phyloP scores from a whole-genome alignment of 2,329 filamentous ascomycete species.

The Penicillium capsulatum region DNA sequence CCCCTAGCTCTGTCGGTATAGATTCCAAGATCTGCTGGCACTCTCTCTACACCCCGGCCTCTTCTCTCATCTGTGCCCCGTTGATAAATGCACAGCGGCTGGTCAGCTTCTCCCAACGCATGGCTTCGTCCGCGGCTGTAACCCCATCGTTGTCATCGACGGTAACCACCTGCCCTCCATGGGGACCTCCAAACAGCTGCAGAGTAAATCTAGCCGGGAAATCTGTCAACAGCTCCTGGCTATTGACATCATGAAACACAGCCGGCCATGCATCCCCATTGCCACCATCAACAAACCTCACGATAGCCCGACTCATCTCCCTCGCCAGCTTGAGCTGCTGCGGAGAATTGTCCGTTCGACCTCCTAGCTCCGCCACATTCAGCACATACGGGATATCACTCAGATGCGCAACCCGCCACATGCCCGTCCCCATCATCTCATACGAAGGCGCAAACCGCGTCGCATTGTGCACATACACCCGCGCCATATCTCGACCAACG shows the following conservation, averaged over 20 bases:
- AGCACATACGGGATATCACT: constrained; percentile 35
- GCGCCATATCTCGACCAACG: constrained; percentile 10
- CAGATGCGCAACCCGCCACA: constrained; percentile 34
- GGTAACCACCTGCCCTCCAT: background rate
- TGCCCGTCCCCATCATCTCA: constrained; percentile 29
- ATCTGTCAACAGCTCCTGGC: background rate
- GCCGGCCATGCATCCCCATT: background rate
- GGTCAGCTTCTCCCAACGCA: background rate
- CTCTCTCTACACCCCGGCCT: background rate
- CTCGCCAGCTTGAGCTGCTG: constrained; percentile 5
- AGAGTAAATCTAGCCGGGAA: constrained; percentile 4
- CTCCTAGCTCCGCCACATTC: constrained; percentile 12
- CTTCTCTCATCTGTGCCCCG: background rate
- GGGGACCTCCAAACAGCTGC: background rate
- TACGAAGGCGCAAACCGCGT: constrained; percentile 27
- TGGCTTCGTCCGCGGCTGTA: background rate
- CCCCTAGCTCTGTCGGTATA: too few relatives aligned
- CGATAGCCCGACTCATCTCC: constrained; percentile 8
- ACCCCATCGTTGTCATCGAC: background rate
- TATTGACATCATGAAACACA: background rate
- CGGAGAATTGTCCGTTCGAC: constrained; percentile 9
- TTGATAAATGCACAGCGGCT: background rate
- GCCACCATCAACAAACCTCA: constrained; percentile 4
- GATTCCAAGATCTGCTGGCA: too few relatives aligned
- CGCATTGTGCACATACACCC: constrained; percentile 29